Percentiles rank a stretch among this genome's conserved stretches.
phyloP scores from a whole-genome alignment of 257 asterid species.

The Lycium ferocissimum region DNA sequence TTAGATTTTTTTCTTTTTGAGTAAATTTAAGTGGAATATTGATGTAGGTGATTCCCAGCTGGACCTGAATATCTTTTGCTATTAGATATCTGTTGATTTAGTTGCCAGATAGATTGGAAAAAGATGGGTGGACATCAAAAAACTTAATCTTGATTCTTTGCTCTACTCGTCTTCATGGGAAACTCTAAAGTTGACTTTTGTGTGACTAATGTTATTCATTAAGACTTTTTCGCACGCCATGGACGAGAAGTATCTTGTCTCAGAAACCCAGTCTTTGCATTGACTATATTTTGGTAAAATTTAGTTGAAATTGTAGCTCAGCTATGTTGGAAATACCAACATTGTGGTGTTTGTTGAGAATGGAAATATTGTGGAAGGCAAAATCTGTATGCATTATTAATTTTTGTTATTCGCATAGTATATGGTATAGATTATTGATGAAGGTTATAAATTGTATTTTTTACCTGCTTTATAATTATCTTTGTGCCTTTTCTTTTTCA shows the following conservation, averaged over 20 bases:
- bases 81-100: background rate
- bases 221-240: background rate
- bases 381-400: background rate
- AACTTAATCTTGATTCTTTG: background rate
- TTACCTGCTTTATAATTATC: background rate
- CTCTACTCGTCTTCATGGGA: background rate
- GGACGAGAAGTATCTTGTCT: background rate
- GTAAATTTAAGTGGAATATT: background rate
- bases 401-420: background rate
- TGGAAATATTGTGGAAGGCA: background rate
- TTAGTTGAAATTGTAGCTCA: constrained; percentile 9
- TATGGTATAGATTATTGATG: background rate
- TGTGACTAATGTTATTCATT: background rate
- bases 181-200: background rate
- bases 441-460: background rate
- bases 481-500: background rate
- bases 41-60: background rate
- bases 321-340: background rate
- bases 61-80: background rate
- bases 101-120: background rate
- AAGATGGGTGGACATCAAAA: background rate
- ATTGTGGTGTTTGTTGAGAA: background rate
- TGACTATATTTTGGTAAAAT: background rate
- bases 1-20: background rate
- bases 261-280: background rate